Percentiles rank a stretch among this genome's conserved stretches.
Conservation (phyloP, 2,329 filamentous ascomycete species). For the Macrophomina tecta region DNA sequence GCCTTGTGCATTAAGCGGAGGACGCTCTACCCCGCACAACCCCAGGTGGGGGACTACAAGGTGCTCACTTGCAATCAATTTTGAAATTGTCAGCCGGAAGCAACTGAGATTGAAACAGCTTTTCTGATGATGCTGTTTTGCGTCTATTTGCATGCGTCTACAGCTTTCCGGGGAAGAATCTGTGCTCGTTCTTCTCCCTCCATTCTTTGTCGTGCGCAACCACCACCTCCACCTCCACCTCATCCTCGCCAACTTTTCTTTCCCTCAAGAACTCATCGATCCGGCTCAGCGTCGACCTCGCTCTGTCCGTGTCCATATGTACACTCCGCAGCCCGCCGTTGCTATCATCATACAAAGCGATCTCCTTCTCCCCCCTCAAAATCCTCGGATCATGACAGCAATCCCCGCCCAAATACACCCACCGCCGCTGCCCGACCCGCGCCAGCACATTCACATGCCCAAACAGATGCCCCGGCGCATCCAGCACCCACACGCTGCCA, state of each 20-base stretch:
- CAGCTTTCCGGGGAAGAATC: constrained; percentile 39
- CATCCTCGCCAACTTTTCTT: constrained; percentile 31
- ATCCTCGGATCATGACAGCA: constrained; percentile 61
- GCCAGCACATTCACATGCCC: constrained; percentile 60
- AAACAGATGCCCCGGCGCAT: constrained; percentile 58
- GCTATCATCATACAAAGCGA: constrained; percentile 58
- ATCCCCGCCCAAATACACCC: constrained; percentile 60
- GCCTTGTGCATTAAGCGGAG: background rate
- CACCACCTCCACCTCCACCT: constrained; percentile 54
- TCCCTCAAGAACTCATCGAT: constrained; percentile 46
- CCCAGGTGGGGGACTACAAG: background rate
- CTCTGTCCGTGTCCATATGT: constrained; percentile 57
- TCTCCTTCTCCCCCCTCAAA: constrained; percentile 57
- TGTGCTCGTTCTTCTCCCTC: constrained; percentile 48
- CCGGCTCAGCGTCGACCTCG: constrained; percentile 50
- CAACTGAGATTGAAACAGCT: background rate
- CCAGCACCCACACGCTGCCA: constrained; percentile 54
- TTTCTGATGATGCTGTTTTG: background rate
- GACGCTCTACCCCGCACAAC: constrained; percentile 7
- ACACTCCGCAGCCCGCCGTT: constrained; percentile 55
- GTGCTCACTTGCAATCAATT: background rate
- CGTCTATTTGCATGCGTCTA: constrained; percentile 17
- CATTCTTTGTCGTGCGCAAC: constrained; percentile 59
- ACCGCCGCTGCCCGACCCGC: constrained; percentile 46
- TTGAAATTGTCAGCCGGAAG: background rate